These are phyloP conservation scores for Suhomyces bokatorum DNA, from an alignment of 1,139 yeast genomes.

Conservation along the genomic window DNA sequence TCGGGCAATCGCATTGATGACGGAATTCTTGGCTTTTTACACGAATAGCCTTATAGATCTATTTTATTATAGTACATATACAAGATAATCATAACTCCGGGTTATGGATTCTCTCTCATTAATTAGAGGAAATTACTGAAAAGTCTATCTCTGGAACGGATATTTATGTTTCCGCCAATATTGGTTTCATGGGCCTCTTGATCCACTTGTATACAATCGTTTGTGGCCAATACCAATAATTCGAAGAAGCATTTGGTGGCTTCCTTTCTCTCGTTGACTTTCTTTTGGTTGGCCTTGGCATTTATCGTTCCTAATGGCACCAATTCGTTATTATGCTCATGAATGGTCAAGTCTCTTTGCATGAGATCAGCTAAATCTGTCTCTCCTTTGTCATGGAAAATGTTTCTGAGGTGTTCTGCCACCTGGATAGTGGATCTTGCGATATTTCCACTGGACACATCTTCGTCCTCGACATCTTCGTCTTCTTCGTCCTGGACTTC, in stretches of 20 bases:
- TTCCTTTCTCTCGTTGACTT: constrained; percentile 49
- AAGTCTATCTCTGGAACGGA: constrained; percentile 53
- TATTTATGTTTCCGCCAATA: constrained; percentile 59
- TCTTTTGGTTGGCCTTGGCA: constrained; percentile 16
- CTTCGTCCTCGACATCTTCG: constrained; percentile 18
- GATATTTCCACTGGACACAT: constrained; percentile 18
- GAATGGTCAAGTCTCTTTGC: constrained; percentile 34
- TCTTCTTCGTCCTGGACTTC: constrained; percentile 10
- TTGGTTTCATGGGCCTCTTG: constrained; percentile 46
- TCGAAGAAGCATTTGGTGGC: constrained; percentile 83
- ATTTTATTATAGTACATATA: constrained; percentile 19
- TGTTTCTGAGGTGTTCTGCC: constrained; percentile 50
- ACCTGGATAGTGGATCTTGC: constrained; percentile 56
- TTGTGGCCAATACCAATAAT: constrained; percentile 76
- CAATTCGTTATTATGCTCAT: constrained; percentile 14
- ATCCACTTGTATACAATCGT: constrained; percentile 63
- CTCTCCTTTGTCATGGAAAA: constrained; percentile 25
- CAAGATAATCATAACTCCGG: constrained; percentile 9
- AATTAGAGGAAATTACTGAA: constrained; percentile 40
- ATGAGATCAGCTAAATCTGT: constrained; percentile 45
- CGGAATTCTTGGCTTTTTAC: constrained; percentile 13
- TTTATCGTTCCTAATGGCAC: constrained; percentile 33
- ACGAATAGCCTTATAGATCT: background rate
- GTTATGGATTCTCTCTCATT: constrained; percentile 8
- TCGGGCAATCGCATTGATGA: constrained; percentile 9